These are phyloP conservation scores for Nannizziopsis arthrosporioides DNA, from an alignment of 2,329 filamentous ascomycete species.

Conservation along the genomic window DNA sequence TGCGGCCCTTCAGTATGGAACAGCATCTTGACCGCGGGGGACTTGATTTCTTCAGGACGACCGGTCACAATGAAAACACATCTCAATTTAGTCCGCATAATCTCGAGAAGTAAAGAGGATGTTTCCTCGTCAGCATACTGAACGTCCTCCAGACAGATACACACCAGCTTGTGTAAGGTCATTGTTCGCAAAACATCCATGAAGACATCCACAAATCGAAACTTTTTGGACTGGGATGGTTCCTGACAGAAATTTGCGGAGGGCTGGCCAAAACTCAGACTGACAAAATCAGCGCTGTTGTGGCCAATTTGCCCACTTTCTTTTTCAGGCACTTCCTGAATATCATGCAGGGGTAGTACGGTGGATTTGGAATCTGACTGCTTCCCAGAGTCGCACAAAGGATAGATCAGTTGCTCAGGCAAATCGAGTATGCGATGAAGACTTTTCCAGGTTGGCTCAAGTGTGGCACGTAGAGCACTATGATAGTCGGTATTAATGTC, in stretches of 20 bases:
- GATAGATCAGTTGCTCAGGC: slow-evolving; percentile 51
- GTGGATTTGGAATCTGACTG: slow-evolving; percentile 19
- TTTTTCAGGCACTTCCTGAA: slow-evolving; percentile 24
- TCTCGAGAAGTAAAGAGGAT: slow-evolving; percentile 68
- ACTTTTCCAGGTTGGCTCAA: slow-evolving; percentile 47
- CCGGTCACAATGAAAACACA: slow-evolving; percentile 73
- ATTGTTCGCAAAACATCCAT: slow-evolving; percentile 75
- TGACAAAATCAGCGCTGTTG: slow-evolving; percentile 24
- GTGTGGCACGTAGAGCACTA: slow-evolving; percentile 43
- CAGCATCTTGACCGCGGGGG: slow-evolving; percentile 31
- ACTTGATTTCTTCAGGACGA: slow-evolving; percentile 52
- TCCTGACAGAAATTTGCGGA: slow-evolving; percentile 25
- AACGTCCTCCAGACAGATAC: slow-evolving; percentile 76
- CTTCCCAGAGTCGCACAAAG: slow-evolving; percentile 27
- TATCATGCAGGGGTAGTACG: slow-evolving; percentile 20
- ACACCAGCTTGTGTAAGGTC: slow-evolving; percentile 73
- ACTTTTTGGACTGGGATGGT: slow-evolving; percentile 34
- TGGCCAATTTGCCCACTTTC: slow-evolving; percentile 23
- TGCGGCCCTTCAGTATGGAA: slow-evolving; percentile 42
- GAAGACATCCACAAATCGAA: slow-evolving; percentile 76
- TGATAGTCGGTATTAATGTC: slow-evolving; percentile 53
- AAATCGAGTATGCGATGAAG: slow-evolving; percentile 49
- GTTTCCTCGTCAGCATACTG: slow-evolving; percentile 86
- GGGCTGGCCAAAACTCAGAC: slow-evolving; percentile 27
- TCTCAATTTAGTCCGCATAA: slow-evolving; percentile 65